Conservation (phyloP, 2,329 filamentous ascomycete species). For the Ascochyta koolunga region DNA sequence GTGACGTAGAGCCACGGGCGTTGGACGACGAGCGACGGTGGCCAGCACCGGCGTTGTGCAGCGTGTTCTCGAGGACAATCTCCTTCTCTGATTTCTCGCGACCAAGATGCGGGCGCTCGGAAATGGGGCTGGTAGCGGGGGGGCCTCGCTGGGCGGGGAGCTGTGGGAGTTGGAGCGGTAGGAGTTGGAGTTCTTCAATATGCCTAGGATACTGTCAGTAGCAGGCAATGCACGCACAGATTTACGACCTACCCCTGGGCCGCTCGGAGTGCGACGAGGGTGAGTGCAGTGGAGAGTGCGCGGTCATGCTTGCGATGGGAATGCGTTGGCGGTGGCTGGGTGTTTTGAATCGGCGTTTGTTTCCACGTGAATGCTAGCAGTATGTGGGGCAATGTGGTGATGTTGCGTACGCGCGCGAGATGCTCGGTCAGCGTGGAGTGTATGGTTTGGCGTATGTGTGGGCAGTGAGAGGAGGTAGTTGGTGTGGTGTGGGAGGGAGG, state of each 20-base stretch:
- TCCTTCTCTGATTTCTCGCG: slow-evolving; percentile 76
- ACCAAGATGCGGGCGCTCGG: slow-evolving; percentile 51
- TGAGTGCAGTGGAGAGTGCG: slow-evolving; percentile 45
- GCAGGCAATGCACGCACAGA: background rate
- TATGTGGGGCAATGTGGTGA: slow-evolving; percentile 5
- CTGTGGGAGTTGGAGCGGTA: slow-evolving; percentile 58
- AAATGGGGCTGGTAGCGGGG: slow-evolving; percentile 42
- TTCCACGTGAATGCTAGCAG: slow-evolving; percentile 20
- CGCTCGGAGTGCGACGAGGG: slow-evolving; percentile 49
- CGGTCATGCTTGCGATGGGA: slow-evolving; percentile 38
- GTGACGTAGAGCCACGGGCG: slow-evolving; percentile 69
- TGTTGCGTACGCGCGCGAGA: slow-evolving; percentile 5
- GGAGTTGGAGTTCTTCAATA: slow-evolving; percentile 84
- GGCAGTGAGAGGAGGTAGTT: background rate
- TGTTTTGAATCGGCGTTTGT: slow-evolving; percentile 9
- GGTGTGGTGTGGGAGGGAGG: slow-evolving; percentile 5
- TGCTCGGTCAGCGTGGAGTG: background rate
- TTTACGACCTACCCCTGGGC: slow-evolving; percentile 49
- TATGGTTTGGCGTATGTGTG: background rate
- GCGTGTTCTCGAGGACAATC: slow-evolving; percentile 89
- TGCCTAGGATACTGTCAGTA: slow-evolving; percentile 65
- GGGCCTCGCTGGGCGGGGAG: slow-evolving; percentile 53
- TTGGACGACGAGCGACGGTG: slow-evolving; percentile 82
- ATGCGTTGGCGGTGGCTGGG: slow-evolving; percentile 6
- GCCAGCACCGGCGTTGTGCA: slow-evolving; percentile 83